Conservation (phyloP, 805 yeast species). For the Sporopachydermia lactativora region DNA sequence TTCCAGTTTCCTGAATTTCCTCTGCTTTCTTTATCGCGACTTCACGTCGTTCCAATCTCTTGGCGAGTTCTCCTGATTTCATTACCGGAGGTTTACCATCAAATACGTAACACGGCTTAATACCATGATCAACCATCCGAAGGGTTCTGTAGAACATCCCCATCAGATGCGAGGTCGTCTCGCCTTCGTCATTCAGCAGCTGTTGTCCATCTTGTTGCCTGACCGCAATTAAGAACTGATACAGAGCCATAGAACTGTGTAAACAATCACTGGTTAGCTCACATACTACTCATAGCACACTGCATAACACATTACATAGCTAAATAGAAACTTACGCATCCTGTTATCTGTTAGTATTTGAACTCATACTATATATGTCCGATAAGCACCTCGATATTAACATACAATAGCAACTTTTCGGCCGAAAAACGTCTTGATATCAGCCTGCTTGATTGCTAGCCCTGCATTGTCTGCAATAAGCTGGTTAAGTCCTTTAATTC, state of each 20-base stretch:
- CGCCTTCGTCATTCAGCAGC: slow-evolving; percentile 77
- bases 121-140: slow-evolving; percentile 79
- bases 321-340: slow-evolving; percentile 16
- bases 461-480: slow-evolving; percentile 87
- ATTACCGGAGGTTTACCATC: slow-evolving; percentile 96
- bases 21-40: slow-evolving; percentile 69
- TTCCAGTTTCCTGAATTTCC: slow-evolving; percentile 66
- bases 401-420: slow-evolving; percentile 85
- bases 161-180: slow-evolving; percentile 82
- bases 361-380: background rate
- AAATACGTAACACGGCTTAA: slow-evolving; percentile 92
- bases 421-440: slow-evolving; percentile 79
- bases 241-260: slow-evolving; percentile 92
- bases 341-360: slow-evolving; percentile 6
- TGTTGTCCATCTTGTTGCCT: slow-evolving; percentile 96
- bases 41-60: slow-evolving; percentile 66
- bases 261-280: background rate
- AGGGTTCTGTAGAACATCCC: slow-evolving; percentile 94
- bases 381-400: background rate
- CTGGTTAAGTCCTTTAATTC: slow-evolving; percentile 61
- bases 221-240: slow-evolving; percentile 92
- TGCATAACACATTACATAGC: too few relatives aligned
- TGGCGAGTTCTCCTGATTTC: slow-evolving; percentile 86
- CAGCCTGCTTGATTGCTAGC: slow-evolving; percentile 56
- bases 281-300: too few relatives aligned